Conservation (phyloP, 1,284 basidiomycete genomes). For the Trichosporon sp. region DNA sequence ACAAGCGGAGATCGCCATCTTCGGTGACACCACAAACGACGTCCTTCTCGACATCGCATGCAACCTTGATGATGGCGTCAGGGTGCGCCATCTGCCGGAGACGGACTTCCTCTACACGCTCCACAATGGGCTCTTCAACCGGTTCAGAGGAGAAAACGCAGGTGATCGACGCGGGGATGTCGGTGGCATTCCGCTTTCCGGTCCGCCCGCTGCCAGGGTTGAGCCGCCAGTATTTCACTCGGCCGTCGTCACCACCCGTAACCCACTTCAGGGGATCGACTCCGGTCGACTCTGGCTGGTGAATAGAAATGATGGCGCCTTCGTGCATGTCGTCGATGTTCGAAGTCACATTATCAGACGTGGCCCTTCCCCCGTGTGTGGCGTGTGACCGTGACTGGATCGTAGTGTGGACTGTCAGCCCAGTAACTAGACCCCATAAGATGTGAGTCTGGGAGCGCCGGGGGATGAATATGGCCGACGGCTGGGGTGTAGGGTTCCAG, state of each 20-base stretch:
- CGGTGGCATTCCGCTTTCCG: slow-evolving; percentile 25
- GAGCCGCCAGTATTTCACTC: slow-evolving; percentile 43
- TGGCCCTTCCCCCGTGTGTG: slow-evolving; percentile 34
- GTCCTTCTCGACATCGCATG: slow-evolving; percentile 28
- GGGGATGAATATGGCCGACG: slow-evolving; percentile 30
- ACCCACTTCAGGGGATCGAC: slow-evolving; percentile 31
- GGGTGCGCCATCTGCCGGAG: slow-evolving; percentile 26
- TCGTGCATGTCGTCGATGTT: slow-evolving; percentile 27
- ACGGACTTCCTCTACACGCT: slow-evolving; percentile 33
- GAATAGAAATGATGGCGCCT: slow-evolving; percentile 32
- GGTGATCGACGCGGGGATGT: slow-evolving; percentile 24
- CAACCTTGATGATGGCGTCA: slow-evolving; percentile 32
- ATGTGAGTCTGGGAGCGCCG: slow-evolving; percentile 30
- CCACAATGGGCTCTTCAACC: slow-evolving; percentile 20
- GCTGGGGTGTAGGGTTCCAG: slow-evolving; percentile 25
- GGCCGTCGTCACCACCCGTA: slow-evolving; percentile 41
- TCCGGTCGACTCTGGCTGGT: slow-evolving; percentile 21
- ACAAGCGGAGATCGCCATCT: slow-evolving; percentile 39
- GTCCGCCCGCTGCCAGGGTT: slow-evolving; percentile 21
- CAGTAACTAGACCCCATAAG: slow-evolving; percentile 41
- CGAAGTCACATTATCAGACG: slow-evolving; percentile 32
- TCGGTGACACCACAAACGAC: slow-evolving; percentile 36
- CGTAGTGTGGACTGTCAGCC: slow-evolving; percentile 40
- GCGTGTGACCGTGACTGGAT: slow-evolving; percentile 33
- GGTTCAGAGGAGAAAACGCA: slow-evolving; percentile 36